Conservation (phyloP, 2,329 filamentous ascomycete genomes). For the Penicillium crustosum region DNA sequence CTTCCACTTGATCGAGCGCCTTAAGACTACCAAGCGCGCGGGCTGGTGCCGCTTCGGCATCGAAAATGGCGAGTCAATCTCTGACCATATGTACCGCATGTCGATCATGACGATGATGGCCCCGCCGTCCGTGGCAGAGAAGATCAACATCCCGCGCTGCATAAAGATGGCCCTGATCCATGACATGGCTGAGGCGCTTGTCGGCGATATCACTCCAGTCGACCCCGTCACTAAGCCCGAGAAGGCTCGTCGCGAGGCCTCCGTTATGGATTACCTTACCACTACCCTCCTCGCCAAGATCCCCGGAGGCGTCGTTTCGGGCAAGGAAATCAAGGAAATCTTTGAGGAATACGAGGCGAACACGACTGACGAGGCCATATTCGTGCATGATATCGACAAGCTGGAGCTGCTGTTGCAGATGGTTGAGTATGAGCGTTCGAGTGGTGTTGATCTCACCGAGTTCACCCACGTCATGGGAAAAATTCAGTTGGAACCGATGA, state of each 20-base stretch:
- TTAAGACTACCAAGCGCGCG: slow-evolving; percentile 96
- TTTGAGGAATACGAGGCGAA: slow-evolving; percentile 97
- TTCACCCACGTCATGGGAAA: slow-evolving; percentile 67
- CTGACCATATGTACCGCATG: slow-evolving; percentile 99
- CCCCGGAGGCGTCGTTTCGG: slow-evolving; percentile 64
- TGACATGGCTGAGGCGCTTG: slow-evolving; percentile 94
- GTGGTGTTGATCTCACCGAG: slow-evolving; percentile 71
- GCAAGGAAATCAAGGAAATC: slow-evolving; percentile 69
- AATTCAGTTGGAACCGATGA: slow-evolving; percentile 74
- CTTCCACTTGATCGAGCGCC: slow-evolving; percentile 88
- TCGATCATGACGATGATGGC: slow-evolving; percentile 92
- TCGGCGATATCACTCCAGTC: slow-evolving; percentile 94
- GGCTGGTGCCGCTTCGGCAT: slow-evolving; percentile 92
- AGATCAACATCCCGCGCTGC: slow-evolving; percentile 77
- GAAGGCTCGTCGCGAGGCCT: slow-evolving; percentile 81
- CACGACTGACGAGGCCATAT: slow-evolving; percentile 77
- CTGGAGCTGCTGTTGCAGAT: slow-evolving; percentile 93
- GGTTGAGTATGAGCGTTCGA: slow-evolving; percentile 71
- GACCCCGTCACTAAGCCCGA: slow-evolving; percentile 82
- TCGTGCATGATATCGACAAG: slow-evolving; percentile 97
- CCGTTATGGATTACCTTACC: slow-evolving; percentile 90
- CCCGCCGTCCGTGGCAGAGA: slow-evolving; percentile 68
- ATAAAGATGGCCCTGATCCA: slow-evolving; percentile 95
- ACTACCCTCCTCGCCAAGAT: slow-evolving; percentile 70
- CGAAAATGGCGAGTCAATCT: slow-evolving; percentile 75